These are phyloP conservation scores for Nadsonia commutata DNA, from an alignment of 1,139 yeast species.

Conservation along the genomic window DNA sequence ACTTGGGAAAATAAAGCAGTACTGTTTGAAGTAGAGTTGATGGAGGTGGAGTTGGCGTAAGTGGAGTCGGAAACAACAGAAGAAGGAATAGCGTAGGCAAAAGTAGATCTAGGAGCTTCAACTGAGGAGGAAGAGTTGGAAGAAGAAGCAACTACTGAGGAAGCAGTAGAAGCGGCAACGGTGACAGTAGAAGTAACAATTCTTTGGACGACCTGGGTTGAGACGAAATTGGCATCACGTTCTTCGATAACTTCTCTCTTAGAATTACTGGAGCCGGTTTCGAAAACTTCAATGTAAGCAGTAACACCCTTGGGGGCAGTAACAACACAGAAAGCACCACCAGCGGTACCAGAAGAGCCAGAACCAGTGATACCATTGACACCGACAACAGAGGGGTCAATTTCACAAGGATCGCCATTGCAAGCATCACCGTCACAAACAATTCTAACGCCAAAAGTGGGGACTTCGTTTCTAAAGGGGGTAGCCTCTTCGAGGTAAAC, in stretches of 20 bases:
- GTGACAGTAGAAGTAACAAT: conserved; percentile 12
- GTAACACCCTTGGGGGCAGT: conserved; percentile 51
- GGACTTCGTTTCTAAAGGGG: conserved; percentile 40
- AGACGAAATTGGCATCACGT: conserved; percentile 8
- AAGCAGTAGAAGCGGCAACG: conserved; percentile 15
- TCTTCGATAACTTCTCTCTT: conserved; percentile 1
- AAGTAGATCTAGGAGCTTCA: conserved; percentile 8
- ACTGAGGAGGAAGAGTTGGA: conserved; percentile 8
- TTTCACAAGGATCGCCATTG: conserved; percentile 62
- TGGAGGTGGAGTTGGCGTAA: conserved; percentile 8
- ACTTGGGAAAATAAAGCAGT: neutral
- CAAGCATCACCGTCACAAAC: conserved; percentile 62
- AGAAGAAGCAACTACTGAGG: conserved; percentile 12
- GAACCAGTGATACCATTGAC: conserved; percentile 43
- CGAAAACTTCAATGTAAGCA: conserved; percentile 64
- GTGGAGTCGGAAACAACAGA: conserved; percentile 12
- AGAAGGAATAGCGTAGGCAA: conserved; percentile 9
- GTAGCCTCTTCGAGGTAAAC: conserved; percentile 47
- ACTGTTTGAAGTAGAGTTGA: neutral
- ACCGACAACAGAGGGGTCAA: conserved; percentile 52
- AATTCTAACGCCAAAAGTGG: conserved; percentile 57
- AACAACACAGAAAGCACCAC: conserved; percentile 57
- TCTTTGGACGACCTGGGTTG: conserved; percentile 10
- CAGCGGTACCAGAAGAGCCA: conserved; percentile 39
- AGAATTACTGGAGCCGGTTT: conserved; percentile 13